Percentiles rank a stretch among this genome's conserved stretches.
phyloP scores from a whole-genome alignment of 2,329 filamentous ascomycete species.

The Aspergillus novoparasiticus region DNA sequence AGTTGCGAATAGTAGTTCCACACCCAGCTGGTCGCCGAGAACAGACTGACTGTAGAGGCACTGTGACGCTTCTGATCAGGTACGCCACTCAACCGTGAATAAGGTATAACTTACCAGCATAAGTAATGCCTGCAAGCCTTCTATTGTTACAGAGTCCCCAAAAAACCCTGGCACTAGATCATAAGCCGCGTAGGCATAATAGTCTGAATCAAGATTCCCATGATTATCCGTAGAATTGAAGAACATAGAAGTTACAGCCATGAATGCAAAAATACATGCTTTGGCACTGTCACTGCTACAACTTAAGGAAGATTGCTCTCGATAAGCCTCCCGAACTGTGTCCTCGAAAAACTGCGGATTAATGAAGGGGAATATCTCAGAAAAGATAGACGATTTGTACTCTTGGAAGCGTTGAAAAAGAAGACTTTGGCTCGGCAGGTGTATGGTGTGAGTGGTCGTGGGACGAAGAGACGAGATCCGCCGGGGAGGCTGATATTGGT shows the following conservation, averaged over 20 bases:
- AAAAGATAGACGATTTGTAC: background rate
- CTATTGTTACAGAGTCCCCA: slow-evolving; percentile 8
- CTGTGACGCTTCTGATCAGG: background rate
- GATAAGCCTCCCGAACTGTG: slow-evolving; percentile 13
- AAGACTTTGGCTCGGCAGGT: background rate
- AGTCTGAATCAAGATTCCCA: background rate
- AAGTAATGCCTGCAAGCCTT: slow-evolving; percentile 14
- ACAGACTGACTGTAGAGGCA: slow-evolving; percentile 1
- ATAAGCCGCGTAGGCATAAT: slow-evolving; percentile 5
- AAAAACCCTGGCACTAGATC: background rate
- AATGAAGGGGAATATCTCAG: slow-evolving; percentile 9
- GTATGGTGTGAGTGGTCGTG: background rate
- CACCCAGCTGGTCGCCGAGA: slow-evolving; percentile 1
- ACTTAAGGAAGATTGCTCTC: background rate
- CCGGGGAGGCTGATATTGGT: background rate
- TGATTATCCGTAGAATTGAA: background rate
- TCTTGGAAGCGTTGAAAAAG: background rate
- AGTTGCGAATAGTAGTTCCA: background rate
- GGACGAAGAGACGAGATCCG: too few species aligned
- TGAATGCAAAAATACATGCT: slow-evolving; percentile 15
- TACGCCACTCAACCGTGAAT: background rate
- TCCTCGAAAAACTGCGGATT: slow-evolving; percentile 7
- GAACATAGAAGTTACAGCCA: slow-evolving; percentile 6
- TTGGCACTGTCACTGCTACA: slow-evolving; percentile 6
- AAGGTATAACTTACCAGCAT: slow-evolving; percentile 8